These are phyloP conservation scores for Penicillium angulare DNA, from an alignment of 495 filamentous ascomycete genomes.

Conservation along the genomic window DNA sequence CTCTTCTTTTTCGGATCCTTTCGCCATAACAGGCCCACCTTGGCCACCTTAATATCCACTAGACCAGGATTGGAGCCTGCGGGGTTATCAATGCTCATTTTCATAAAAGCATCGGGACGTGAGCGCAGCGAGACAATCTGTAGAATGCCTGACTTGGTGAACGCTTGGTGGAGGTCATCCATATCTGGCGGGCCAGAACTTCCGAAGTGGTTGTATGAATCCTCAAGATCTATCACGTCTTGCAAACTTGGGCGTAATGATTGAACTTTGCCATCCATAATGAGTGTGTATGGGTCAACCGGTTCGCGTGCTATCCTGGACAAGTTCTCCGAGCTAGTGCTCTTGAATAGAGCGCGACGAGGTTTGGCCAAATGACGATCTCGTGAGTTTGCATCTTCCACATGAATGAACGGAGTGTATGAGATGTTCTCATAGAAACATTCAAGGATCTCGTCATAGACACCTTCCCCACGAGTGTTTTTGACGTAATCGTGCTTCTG, in stretches of 20 bases:
- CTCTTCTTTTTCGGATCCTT: constrained; percentile 95
- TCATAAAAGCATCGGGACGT: constrained; percentile 92
- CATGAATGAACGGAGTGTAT: constrained; percentile 95
- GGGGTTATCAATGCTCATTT: constrained; percentile 77
- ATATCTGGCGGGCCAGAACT: constrained; percentile 72
- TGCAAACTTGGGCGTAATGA: constrained; percentile 78
- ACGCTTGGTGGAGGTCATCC: constrained; percentile 75
- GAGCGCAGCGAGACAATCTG: constrained; percentile 94
- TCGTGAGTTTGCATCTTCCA: constrained; percentile 89
- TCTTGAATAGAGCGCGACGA: constrained; percentile 71
- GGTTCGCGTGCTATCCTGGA: constrained; percentile 72
- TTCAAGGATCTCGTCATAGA: constrained; percentile 86
- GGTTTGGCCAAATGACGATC: constrained; percentile 71
- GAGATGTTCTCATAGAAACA: constrained; percentile 98
- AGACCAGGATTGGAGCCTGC: constrained; percentile 87
- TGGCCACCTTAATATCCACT: constrained; percentile 96
- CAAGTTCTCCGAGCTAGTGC: constrained; percentile 62
- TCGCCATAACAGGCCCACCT: constrained; percentile 92
- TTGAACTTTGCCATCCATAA: constrained; percentile 84
- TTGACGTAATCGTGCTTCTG: constrained; percentile 94
- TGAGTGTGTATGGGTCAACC: constrained; percentile 91
- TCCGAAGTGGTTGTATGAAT: constrained; percentile 85
- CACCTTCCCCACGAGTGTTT: constrained; percentile 85
- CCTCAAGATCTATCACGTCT: constrained; percentile 88
- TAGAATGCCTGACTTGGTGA: constrained; percentile 84